Percentiles rank a stretch among this genome's conserved stretches.
These are phyloP conservation scores for Forsythia viridissima DNA, from an alignment of 257 asterid species.

Conservation along the genomic window DNA sequence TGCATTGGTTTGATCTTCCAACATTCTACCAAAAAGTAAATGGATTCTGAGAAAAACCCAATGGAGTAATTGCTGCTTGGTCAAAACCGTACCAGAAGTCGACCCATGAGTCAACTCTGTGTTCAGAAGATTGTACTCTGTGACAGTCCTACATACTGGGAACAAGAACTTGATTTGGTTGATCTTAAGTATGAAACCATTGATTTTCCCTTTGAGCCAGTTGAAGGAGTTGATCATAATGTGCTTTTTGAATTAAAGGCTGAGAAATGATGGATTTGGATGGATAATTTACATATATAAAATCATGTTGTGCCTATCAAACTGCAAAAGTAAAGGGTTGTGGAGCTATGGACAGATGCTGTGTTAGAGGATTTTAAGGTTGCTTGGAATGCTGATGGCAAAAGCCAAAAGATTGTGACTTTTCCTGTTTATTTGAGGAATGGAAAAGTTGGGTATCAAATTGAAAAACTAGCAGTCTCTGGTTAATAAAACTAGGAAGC, in stretches of 20 bases:
- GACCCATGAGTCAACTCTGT: slow-evolving; percentile 43
- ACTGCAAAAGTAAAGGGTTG: slow-evolving; percentile 67
- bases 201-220: slow-evolving; percentile 66
- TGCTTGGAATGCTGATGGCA: slow-evolving; percentile 70
- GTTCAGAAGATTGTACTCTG: slow-evolving; percentile 33
- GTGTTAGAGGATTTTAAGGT: slow-evolving; percentile 44
- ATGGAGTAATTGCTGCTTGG: slow-evolving; percentile 82
- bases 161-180: slow-evolving; percentile 38
- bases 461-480: no score
- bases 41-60: slow-evolving; percentile 61
- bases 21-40: slow-evolving; percentile 60
- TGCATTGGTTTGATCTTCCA: slow-evolving; percentile 83
- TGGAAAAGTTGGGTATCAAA: slow-evolving; percentile 50
- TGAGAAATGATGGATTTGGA: slow-evolving; percentile 64
- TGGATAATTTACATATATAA: slow-evolving; percentile 43
- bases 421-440: slow-evolving; percentile 65
- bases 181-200: slow-evolving; percentile 53
- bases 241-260: slow-evolving; percentile 59
- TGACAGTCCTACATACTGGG: slow-evolving; percentile 40
- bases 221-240: slow-evolving; percentile 50
- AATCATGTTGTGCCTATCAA: slow-evolving; percentile 75
- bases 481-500: no score
- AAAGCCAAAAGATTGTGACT: slow-evolving; percentile 37
- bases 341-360: slow-evolving; percentile 49
- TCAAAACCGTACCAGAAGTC: slow-evolving; percentile 53